These are phyloP conservation scores for Alnus rubra DNA, from an alignment of 306 rosid species.

Conservation along the genomic window DNA sequence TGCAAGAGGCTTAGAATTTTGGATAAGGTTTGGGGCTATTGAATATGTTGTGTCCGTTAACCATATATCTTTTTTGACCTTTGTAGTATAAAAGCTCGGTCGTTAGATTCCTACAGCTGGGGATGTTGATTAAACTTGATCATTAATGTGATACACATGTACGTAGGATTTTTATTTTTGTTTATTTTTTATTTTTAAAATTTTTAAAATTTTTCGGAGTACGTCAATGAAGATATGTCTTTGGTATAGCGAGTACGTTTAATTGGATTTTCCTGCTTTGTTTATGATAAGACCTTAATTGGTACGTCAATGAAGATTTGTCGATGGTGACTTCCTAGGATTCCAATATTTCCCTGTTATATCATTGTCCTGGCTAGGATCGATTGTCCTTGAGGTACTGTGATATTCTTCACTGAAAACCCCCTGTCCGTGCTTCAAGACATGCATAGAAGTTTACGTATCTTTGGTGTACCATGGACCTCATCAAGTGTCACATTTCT, in stretches of 20 bases:
- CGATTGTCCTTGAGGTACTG: too few species aligned
- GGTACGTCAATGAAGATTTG: too few species aligned
- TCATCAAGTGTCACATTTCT: too few species aligned
- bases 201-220: too few species aligned
- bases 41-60: neutral
- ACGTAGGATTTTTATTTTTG: neutral
- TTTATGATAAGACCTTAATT: neutral
- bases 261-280: neutral
- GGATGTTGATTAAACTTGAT: neutral
- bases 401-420: too few species aligned
- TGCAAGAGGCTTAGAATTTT: conserved; percentile 22
- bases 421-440: too few species aligned
- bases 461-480: too few species aligned
- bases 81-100: neutral
- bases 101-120: neutral
- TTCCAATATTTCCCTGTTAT: neutral
- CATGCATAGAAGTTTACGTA: too few species aligned
- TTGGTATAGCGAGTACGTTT: too few species aligned
- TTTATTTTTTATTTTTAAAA: too few species aligned
- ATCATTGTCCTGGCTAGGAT: neutral
- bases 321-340: neutral
- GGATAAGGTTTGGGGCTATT: conserved; percentile 23
- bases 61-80: neutral
- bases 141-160: neutral
- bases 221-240: too few species aligned